Evolutionary conservation across 2,329 filamentous ascomycete species (phyloP).

Genomic region (Fusarium neocosmosporiellum): DNA sequence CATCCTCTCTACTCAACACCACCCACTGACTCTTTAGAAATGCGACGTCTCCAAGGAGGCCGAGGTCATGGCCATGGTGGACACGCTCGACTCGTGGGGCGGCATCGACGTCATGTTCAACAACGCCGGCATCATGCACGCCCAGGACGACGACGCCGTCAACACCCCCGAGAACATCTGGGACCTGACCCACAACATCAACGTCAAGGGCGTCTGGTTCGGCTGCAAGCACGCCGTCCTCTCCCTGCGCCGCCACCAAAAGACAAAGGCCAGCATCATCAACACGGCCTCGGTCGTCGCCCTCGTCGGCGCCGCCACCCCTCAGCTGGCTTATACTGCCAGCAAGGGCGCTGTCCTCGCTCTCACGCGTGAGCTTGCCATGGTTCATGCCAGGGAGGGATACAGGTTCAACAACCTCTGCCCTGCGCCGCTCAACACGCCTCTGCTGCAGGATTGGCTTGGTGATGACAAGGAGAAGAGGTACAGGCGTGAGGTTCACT

Average conservation of each 20-base stretch:
- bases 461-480: constrained; percentile 88
- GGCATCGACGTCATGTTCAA: constrained; percentile 95
- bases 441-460: constrained; percentile 91
- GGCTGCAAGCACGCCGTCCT: constrained; percentile 92
- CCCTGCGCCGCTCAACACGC: constrained; percentile 91
- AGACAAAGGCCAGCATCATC: constrained; percentile 85
- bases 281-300: constrained; percentile 93
- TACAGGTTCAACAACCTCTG: constrained; percentile 93
- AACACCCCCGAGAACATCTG: constrained; percentile 90
- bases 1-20: not conserved
- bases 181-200: constrained; percentile 93
- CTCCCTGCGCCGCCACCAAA: constrained; percentile 81
- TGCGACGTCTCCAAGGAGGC: constrained; percentile 88
- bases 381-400: constrained; percentile 89
- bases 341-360: constrained; percentile 94
- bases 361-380: constrained; percentile 88
- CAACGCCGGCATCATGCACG: constrained; percentile 98
- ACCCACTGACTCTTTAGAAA: constrained; percentile 37
- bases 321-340: constrained; percentile 92
- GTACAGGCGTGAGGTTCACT: constrained; percentile 85
- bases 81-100: constrained; percentile 83
- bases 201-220: constrained; percentile 98
- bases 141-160: constrained; percentile 81
- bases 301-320: constrained; percentile 86
- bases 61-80: constrained; percentile 80